Evolutionary conservation across 1,284 basidiomycete genomes (phyloP), one percentile per base, ranked within the genome.

Genomic region (Tremellales sp.): DNA sequence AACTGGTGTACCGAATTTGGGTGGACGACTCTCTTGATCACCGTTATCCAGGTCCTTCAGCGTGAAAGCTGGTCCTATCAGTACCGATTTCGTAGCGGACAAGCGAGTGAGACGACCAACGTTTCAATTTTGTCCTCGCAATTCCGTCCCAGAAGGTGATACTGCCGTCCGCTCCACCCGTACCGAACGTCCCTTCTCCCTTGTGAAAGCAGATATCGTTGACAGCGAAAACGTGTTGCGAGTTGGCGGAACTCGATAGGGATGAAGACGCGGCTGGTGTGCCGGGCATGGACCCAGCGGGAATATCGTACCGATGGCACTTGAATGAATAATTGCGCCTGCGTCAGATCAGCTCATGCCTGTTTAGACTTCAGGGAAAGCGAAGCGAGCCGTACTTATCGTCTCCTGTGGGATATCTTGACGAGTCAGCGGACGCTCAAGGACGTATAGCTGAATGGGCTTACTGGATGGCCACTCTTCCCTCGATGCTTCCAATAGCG

Each of bases 131-230:
- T 13, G 86, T 92, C 48, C 90, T 85, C 10, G 60, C 85, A 82
- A 68, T 90, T 46, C 68, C 70, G 48, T 72, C 70, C 65, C 58
- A 62, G 57, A 51, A 59, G 43, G 60, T 65, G 44, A 64, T 45
- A 42, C 53, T 52, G 15, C 65, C 68, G 70, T 84, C 63, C 10
- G 71, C 71, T 79, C 93, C 93, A 53, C 87, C 90, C 0, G 92
- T 97, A 26, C 88, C 87, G 75, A 97, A 97, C 1, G 93, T 97
- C 40, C 91, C 92, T 58, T 94, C 87, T 1, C 85, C 80, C 41
- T 89, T 89, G 68, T 97, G 91, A 80, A 97, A 97, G 1, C 83
- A 82, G 62, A 90, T 87, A 51, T 88, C 86, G 65, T 98, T 97
- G 50, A 97, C 91, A 1, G 92, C 82, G 67, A 82, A 97, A 13